Percentiles rank a stretch among this genome's conserved stretches.
Conservation (phyloP, 352 stramenopile species). For the Pythium aquatile region DNA sequence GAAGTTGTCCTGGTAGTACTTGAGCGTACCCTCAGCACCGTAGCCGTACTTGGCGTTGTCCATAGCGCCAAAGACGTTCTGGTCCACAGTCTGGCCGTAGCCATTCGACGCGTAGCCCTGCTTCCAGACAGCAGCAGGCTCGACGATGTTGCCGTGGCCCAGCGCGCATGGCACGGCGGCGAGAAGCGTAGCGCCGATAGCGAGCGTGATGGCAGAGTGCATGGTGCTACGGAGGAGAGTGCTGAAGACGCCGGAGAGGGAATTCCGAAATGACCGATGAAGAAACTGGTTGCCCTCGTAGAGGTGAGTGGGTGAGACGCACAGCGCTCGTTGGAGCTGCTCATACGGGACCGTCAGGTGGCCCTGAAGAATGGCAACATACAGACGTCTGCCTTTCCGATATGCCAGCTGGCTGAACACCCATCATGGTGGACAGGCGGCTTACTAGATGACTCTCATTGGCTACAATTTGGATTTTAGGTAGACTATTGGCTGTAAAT, state of each 20-base stretch:
- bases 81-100: conserved; percentile 48
- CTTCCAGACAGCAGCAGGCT: conserved; percentile 39
- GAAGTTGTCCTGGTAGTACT: conserved; percentile 39
- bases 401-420: background rate
- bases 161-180: conserved; percentile 17
- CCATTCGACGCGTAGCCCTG: conserved; percentile 46
- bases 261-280: background rate
- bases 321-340: background rate
- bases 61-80: conserved; percentile 33
- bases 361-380: background rate
- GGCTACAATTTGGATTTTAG: background rate
- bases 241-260: background rate
- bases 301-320: background rate
- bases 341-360: background rate
- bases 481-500: background rate
- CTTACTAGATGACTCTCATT: background rate
- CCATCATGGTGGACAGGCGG: background rate
- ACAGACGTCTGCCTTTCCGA: background rate
- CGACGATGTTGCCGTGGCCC: conserved; percentile 39
- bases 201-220: conserved; percentile 6
- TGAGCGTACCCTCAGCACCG: conserved; percentile 31
- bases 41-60: conserved; percentile 49
- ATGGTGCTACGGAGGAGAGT: background rate
- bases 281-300: conserved; percentile 1
- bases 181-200: conserved; percentile 6